A percentile compares a stretch with the other conserved stretches of the same genome.
Evolutionary conservation across 169 alveolate species (phyloP).

Genomic region (Eimeria brunetti): DNA sequence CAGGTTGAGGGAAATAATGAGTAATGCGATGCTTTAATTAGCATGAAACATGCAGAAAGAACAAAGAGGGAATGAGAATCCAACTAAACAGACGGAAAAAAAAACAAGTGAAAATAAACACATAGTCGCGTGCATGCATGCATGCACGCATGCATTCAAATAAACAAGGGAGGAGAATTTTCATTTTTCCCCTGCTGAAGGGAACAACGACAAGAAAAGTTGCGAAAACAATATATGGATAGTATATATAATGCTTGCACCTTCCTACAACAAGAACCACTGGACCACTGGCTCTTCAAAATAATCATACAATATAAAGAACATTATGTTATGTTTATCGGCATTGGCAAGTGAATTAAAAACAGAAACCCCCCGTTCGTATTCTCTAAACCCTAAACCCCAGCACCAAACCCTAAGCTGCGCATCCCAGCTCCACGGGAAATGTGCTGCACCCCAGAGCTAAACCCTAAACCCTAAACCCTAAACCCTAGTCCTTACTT

Average conservation of each 20-base stretch:
- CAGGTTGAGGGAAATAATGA: background rate
- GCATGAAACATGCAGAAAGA: background rate
- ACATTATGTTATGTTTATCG: no score
- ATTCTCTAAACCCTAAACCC: background rate
- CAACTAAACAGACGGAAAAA: no score
- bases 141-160: background rate
- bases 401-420: background rate
- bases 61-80: background rate
- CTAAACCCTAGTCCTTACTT: slow-evolving; percentile 25
- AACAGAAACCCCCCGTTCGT: no score
- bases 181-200: background rate
- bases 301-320: no score
- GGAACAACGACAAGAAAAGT: no score
- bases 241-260: no score
- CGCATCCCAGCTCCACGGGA: no score
- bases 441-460: background rate
- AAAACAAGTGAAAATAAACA: background rate
- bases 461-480: background rate
- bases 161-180: background rate
- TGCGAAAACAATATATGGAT: no score
- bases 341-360: no score
- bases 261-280: no score
- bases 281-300: no score
- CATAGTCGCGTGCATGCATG: background rate
- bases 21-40: no score